Conservation (phyloP, 805 yeast species). For the Tetrapisispora fleetii region DNA sequence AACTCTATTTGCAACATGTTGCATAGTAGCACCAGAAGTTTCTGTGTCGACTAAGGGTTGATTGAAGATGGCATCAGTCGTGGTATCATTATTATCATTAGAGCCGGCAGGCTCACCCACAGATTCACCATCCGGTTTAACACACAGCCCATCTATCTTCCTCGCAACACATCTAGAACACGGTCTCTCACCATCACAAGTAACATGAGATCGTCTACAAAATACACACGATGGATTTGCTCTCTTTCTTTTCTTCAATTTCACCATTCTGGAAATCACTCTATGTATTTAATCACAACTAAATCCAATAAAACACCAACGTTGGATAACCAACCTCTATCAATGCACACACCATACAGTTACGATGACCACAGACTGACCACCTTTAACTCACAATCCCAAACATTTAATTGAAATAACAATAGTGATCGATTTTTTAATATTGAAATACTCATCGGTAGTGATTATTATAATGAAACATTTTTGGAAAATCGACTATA, state of each 20-base stretch:
- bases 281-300: neutral
- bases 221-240: constrained; percentile 61
- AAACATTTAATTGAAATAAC: no score
- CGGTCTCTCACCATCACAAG: constrained; percentile 69
- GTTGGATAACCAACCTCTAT: no score
- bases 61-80: neutral
- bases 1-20: neutral
- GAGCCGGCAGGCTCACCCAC: constrained; percentile 6
- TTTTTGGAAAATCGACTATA: no score
- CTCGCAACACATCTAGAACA: constrained; percentile 75
- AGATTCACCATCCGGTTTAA: constrained; percentile 38
- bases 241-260: neutral
- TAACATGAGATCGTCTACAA: constrained; percentile 89
- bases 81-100: neutral
- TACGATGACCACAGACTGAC: no score
- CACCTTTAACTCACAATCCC: no score
- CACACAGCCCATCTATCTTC: constrained; percentile 81
- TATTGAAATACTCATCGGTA: no score
- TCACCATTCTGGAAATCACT: neutral
- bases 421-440: no score
- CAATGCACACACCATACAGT: no score
- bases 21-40: neutral
- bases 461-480: no score
- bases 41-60: neutral
- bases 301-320: no score